Conservation (phyloP, 2,329 filamentous ascomycete genomes). For the Fusarium begoniae region DNA sequence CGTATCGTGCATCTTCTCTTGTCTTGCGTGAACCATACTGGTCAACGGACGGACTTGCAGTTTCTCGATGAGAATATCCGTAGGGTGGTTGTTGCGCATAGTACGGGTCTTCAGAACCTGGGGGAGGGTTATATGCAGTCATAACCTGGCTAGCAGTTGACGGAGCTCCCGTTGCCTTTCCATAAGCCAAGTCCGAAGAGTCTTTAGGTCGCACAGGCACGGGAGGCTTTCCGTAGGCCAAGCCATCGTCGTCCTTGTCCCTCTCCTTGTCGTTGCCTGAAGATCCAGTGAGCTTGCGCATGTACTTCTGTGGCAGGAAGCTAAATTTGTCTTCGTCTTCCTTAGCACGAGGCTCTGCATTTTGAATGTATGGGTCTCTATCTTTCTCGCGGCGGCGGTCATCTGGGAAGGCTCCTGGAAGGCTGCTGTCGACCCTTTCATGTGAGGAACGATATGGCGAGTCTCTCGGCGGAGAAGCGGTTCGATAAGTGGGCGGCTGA, state of each 20-base stretch:
- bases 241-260: conserved; percentile 59
- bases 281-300: conserved; percentile 47
- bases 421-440: conserved; percentile 43
- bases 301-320: conserved; percentile 60
- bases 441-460: conserved; percentile 51
- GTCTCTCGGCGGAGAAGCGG: conserved; percentile 47
- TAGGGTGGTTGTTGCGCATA: conserved; percentile 28
- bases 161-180: conserved; percentile 33
- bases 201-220: conserved; percentile 38
- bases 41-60: conserved; percentile 29
- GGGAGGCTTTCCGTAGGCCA: conserved; percentile 59
- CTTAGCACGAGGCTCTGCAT: conserved; percentile 16
- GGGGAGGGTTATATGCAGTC: conserved; percentile 41
- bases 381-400: conserved; percentile 45
- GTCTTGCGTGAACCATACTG: conserved; percentile 30
- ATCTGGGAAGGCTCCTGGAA: conserved; percentile 49
- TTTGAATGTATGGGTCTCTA: conserved; percentile 32
- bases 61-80: conserved; percentile 22
- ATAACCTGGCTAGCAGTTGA: conserved; percentile 35
- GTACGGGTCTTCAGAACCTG: conserved; percentile 13
- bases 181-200: conserved; percentile 38
- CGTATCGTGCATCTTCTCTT: conserved; percentile 37
- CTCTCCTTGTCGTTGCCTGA: conserved; percentile 42
- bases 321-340: conserved; percentile 52
- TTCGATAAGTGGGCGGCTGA: conserved; percentile 46